phyloP scores from a whole-genome alignment of 176 grass and related monocot species.

The Pharus latifolius region DNA sequence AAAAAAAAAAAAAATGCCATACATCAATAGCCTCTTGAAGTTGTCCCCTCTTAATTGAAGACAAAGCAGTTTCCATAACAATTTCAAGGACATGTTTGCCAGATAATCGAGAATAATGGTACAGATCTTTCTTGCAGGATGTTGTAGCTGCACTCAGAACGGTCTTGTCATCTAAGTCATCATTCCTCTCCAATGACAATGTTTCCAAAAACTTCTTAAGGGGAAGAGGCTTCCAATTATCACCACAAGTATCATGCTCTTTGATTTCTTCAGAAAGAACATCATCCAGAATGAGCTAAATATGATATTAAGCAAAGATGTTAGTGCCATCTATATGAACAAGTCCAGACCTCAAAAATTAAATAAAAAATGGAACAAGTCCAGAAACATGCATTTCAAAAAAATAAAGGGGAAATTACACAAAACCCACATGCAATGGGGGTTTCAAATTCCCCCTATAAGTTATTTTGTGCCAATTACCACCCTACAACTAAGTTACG shows the following conservation, averaged over 20 bases:
- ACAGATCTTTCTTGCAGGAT: constrained; percentile 83
- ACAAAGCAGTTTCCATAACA: constrained; percentile 69
- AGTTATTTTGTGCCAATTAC: too few species aligned
- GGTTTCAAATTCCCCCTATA: too few species aligned
- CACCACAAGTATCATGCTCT: constrained; percentile 43
- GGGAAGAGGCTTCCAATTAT: constrained; percentile 52
- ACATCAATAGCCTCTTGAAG: constrained; percentile 84
- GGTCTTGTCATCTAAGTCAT: constrained; percentile 18
- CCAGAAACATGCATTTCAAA: constrained; percentile 6
- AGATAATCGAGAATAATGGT: constrained; percentile 70
- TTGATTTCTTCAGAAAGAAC: constrained; percentile 73
- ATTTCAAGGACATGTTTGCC: constrained; percentile 76
- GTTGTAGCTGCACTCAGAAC: constrained; percentile 17
- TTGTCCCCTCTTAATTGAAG: constrained; percentile 63
- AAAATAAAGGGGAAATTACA: neutral
- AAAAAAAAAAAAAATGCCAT: constrained; percentile 27
- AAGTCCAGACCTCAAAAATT: too few species aligned
- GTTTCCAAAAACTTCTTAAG: constrained; percentile 78
- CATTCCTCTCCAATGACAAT: constrained; percentile 28
- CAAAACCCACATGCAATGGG: too few species aligned
- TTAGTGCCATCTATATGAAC: constrained; percentile 24
- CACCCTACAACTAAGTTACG: too few species aligned
- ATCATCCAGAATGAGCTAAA: constrained; percentile 61
- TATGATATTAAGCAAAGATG: neutral
- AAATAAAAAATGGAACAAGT: too few species aligned